Evolutionary conservation across 495 filamentous ascomycete genomes (phyloP).

Genomic region (Oleoguttula mirabilis): DNA sequence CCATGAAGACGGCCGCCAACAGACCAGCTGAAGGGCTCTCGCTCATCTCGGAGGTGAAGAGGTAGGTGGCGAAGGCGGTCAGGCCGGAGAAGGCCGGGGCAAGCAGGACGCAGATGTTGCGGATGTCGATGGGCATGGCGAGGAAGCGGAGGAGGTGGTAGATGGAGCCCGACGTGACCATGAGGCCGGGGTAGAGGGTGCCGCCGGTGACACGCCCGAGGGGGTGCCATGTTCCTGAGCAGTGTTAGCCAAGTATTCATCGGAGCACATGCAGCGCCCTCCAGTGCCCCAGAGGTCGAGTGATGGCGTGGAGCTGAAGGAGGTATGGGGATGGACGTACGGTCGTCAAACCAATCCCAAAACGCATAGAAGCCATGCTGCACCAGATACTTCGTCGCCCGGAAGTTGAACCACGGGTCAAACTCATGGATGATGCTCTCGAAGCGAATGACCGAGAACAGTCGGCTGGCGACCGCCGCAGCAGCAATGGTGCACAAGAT

Average conservation of each 20-base stretch:
- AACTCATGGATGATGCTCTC: conserved; percentile 99
- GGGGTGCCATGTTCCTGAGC: conserved; percentile 90
- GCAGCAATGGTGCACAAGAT: conserved; percentile 88
- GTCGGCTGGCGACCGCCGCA: conserved; percentile 81
- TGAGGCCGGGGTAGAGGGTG: conserved; percentile 94
- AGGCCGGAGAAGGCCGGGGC: conserved; percentile 93
- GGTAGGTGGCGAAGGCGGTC: conserved; percentile 86
- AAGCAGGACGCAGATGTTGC: conserved; percentile 95
- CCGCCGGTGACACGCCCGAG: conserved; percentile 97
- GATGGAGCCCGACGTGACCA: conserved; percentile 97
- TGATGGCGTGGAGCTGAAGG: not conserved
- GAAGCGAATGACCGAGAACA: conserved; percentile 98
- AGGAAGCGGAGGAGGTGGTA: conserved; percentile 89
- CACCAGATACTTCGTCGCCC: conserved; percentile 94
- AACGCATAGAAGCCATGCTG: conserved; percentile 96
- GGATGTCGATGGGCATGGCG: conserved; percentile 91
- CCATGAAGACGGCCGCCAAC: conserved; percentile 91
- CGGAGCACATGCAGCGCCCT: not conserved
- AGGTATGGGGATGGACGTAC: conserved; percentile 37
- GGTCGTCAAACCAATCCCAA: conserved; percentile 99
- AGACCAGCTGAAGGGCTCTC: conserved; percentile 85
- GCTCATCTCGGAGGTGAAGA: conserved; percentile 93
- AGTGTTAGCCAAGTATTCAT: conserved; percentile 8
- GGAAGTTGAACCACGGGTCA: conserved; percentile 99
- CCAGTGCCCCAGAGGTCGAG: not conserved